Evolutionary conservation across 225 moss, liverwort and hornwort genomes (phyloP).

Genomic region (Bryum argenteum): DNA sequence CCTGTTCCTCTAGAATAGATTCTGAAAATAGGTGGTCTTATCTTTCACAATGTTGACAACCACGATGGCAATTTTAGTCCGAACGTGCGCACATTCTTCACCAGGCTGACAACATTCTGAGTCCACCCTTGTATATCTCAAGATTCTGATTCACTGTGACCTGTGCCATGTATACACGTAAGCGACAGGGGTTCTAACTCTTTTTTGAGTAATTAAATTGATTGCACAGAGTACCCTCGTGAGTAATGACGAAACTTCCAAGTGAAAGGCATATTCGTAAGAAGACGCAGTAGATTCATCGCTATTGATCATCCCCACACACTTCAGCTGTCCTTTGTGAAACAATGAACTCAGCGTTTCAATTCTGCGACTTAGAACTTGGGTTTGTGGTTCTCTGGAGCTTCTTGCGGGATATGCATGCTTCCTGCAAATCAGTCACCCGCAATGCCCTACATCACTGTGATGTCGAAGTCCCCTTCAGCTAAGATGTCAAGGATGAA

Average conservation of each 20-base stretch:
- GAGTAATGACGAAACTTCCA: slow-evolving; percentile 3
- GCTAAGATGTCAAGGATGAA: neutral
- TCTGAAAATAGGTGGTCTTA: slow-evolving; percentile 25
- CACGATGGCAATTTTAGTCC: slow-evolving; percentile 24
- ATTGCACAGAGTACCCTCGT: neutral
- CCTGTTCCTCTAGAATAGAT: slow-evolving; percentile 26
- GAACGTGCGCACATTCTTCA: slow-evolving; percentile 23
- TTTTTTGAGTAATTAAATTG: slow-evolving; percentile 13
- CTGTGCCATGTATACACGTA: slow-evolving; percentile 16
- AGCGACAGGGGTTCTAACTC: slow-evolving; percentile 10
- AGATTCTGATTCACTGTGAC: slow-evolving; percentile 12
- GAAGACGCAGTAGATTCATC: neutral
- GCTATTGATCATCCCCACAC: slow-evolving; percentile 4
- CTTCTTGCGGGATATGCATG: slow-evolving; percentile 2
- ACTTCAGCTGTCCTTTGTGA: no score
- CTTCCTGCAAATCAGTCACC: neutral
- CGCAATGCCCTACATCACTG: neutral
- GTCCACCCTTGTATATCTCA: slow-evolving; percentile 14
- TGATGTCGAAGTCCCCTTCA: neutral
- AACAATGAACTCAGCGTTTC: neutral
- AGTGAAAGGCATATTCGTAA: slow-evolving; percentile 7
- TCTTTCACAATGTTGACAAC: slow-evolving; percentile 22
- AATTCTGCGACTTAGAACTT: neutral
- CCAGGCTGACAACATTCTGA: slow-evolving; percentile 14
- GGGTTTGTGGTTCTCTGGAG: neutral